Conservation (phyloP, 495 filamentous ascomycete species). For the Tuber microsphaerosporum region DNA sequence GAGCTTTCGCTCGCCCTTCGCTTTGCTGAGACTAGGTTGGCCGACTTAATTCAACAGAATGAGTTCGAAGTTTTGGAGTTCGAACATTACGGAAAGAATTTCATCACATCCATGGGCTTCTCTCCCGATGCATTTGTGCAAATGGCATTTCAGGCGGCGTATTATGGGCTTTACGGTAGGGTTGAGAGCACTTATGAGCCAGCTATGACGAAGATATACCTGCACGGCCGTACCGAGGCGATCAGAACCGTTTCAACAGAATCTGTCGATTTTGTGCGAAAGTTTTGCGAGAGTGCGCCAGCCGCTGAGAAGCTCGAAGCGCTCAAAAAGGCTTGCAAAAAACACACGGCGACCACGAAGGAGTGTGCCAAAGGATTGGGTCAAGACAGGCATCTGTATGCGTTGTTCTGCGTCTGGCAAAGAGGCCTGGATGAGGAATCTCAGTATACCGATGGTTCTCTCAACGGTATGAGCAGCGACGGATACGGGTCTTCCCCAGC, state of each 20-base stretch:
- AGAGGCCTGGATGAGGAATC: constrained; percentile 70
- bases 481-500: constrained; percentile 31
- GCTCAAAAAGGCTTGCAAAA: constrained; percentile 71
- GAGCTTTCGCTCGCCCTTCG: constrained; percentile 85
- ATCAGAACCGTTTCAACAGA: constrained; percentile 79
- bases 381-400: constrained; percentile 90
- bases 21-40: constrained; percentile 90
- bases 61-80: constrained; percentile 94
- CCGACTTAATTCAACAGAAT: constrained; percentile 92
- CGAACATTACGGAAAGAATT: constrained; percentile 83
- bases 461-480: constrained; percentile 47
- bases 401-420: constrained; percentile 92
- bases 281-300: constrained; percentile 90
- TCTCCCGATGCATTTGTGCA: constrained; percentile 97
- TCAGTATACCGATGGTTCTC: constrained; percentile 54
- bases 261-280: constrained; percentile 75
- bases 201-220: constrained; percentile 91
- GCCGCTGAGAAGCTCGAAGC: constrained; percentile 74
- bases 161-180: constrained; percentile 92
- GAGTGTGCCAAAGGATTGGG: constrained; percentile 87
- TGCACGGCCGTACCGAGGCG: constrained; percentile 91
- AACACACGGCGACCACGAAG: constrained; percentile 70
- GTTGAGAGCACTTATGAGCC: constrained; percentile 95
- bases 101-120: constrained; percentile 93
- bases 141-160: constrained; percentile 98